These are phyloP conservation scores for Aspergillus sp. DNA, from an alignment of 2,329 filamentous ascomycete genomes.

Conservation along the genomic window DNA sequence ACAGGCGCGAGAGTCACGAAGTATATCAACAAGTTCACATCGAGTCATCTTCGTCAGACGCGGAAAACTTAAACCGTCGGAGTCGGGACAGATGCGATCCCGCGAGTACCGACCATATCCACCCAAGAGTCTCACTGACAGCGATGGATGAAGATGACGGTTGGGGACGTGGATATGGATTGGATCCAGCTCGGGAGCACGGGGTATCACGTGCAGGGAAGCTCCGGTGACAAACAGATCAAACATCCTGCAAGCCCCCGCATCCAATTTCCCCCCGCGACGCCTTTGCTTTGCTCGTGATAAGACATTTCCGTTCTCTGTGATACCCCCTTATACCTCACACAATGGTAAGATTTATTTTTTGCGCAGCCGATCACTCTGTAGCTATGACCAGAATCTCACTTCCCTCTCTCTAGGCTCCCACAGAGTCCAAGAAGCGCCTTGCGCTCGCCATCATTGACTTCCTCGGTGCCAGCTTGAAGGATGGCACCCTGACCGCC, in stretches of 20 bases:
- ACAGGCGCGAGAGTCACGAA: constrained; percentile 30
- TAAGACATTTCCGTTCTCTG: not conserved
- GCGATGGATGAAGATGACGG: constrained; percentile 5
- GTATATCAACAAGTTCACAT: constrained; percentile 34
- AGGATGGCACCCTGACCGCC: constrained; percentile 81
- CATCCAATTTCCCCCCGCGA: constrained; percentile 22
- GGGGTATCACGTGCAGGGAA: constrained; percentile 21
- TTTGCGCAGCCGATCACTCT: not conserved
- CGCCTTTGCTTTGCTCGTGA: constrained; percentile 14
- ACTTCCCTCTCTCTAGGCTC: constrained; percentile 33
- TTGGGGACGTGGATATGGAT: constrained; percentile 8
- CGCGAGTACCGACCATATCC: constrained; percentile 26
- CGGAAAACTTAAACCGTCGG: constrained; percentile 25
- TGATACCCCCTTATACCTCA: not conserved
- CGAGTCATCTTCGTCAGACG: constrained; percentile 39
- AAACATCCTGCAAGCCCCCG: constrained; percentile 24
- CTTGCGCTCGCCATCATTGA: constrained; percentile 96
- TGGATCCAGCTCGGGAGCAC: constrained; percentile 10
- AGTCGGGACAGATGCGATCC: constrained; percentile 23
- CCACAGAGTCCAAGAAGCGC: constrained; percentile 69
- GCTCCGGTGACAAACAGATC: constrained; percentile 16
- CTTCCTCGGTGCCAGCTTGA: constrained; percentile 81
- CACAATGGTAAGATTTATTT: constrained; percentile 25
- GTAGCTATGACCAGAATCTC: not conserved
- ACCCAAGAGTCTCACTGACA: constrained; percentile 13